These are phyloP conservation scores for Arthrocladium fulminans DNA, from an alignment of 2,329 filamentous ascomycete genomes.

Conservation along the genomic window DNA sequence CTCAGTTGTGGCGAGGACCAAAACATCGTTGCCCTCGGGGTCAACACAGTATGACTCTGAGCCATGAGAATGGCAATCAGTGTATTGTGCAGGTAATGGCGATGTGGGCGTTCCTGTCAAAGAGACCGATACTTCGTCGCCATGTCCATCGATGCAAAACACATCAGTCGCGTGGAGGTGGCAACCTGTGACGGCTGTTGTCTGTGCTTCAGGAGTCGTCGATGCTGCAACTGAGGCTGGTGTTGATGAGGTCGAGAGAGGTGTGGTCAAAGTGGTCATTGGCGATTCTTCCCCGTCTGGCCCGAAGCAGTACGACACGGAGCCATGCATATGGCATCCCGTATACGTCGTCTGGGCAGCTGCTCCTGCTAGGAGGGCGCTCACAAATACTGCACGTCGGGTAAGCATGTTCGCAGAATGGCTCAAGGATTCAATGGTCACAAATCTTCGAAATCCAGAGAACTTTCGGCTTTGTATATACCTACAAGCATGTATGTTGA, in stretches of 20 bases:
- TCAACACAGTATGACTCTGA: constrained; percentile 54
- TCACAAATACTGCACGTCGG: not conserved
- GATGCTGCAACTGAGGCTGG: constrained; percentile 23
- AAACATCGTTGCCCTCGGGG: constrained; percentile 52
- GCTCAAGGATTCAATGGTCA: not conserved
- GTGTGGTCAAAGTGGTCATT: constrained; percentile 20
- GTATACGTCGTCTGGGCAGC: constrained; percentile 19
- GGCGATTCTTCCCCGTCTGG: constrained; percentile 25
- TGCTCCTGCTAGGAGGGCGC: not conserved
- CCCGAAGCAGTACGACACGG: constrained; percentile 26
- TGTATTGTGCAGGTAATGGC: constrained; percentile 52
- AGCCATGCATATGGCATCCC: constrained; percentile 28
- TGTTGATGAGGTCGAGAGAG: constrained; percentile 15
- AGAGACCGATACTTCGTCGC: constrained; percentile 31
- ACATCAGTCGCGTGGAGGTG: constrained; percentile 37
- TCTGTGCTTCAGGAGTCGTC: constrained; percentile 26
- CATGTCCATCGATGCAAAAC: constrained; percentile 28
- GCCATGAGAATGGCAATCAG: constrained; percentile 56
- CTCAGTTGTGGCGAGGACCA: constrained; percentile 33
- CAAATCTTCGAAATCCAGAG: not conserved
- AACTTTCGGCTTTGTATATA: not conserved
- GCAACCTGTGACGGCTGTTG: constrained; percentile 45
- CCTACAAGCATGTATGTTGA: not conserved
- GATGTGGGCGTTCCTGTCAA: constrained; percentile 45
- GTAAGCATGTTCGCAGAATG: not conserved